These are phyloP conservation scores for Perkinsus marinus DNA, from an alignment of 169 alveolate genomes.

Conservation along the genomic window DNA sequence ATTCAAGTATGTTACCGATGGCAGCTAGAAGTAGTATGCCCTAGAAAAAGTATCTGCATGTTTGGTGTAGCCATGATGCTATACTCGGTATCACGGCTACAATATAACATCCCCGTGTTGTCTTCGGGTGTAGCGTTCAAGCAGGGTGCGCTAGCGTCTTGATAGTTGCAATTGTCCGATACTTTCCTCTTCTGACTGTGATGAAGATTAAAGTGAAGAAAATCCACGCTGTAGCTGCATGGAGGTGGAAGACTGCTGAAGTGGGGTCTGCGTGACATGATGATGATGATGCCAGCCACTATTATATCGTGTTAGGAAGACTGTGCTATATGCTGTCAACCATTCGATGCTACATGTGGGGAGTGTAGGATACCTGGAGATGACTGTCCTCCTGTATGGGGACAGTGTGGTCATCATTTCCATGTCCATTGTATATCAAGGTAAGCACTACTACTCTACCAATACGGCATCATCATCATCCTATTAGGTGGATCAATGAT, in stretches of 20 bases:
- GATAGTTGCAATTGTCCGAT: neutral
- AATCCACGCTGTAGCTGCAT: neutral
- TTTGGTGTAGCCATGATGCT: too few species aligned
- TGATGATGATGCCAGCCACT: too few species aligned
- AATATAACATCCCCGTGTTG: too few species aligned
- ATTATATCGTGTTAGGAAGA: neutral
- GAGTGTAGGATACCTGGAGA: conserved; percentile 45
- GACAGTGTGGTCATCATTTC: conserved; percentile 39
- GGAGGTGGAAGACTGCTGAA: neutral
- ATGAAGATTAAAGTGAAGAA: neutral
- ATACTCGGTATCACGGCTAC: too few species aligned
- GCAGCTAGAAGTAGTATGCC: neutral
- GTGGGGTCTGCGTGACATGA: neutral
- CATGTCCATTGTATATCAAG: conserved; percentile 41
- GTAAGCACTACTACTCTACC: neutral
- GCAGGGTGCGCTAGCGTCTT: too few species aligned
- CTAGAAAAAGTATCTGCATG: too few species aligned
- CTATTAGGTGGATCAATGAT: neutral
- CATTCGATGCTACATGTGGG: conserved; percentile 46
- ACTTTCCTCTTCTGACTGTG: neutral
- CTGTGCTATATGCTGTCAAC: conserved; percentile 38
- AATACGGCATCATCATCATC: neutral
- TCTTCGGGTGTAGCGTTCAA: too few species aligned
- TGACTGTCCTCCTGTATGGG: conserved; percentile 44
- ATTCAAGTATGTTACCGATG: neutral